Evolutionary conservation across 495 filamentous ascomycete species (phyloP), one percentile per base, ranked within the genome.

Genomic region (Tuber melanosporum): DNA sequence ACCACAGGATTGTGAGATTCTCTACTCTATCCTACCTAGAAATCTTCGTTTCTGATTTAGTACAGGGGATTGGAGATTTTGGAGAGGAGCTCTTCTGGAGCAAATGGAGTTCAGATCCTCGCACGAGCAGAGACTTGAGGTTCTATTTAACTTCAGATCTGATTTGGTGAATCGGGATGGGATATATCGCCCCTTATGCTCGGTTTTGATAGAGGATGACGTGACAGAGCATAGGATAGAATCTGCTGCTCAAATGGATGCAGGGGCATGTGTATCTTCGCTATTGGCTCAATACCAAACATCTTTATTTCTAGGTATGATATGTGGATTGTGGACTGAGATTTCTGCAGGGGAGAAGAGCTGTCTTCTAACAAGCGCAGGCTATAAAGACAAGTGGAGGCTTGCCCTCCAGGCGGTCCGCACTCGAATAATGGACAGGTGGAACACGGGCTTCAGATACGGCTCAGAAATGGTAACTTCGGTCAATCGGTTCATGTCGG

Each of bases 41-140:
- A 15, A 32, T 22, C 22, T 49, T 20, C 3, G 36, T n/a, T 73
- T 22, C 72, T 73, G 20, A 73, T 49, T 15, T 9, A 3, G 41
- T 15, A 32, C n/a, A 73, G 71, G 71, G 71, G 44, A 73, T n/a
- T 52, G 47, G 47, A 52, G 47, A 57, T 78, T 78, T 69, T 79
- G 78, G 78, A 62, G n/a, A 45, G 26, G 41, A 5, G 39, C 78
- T 26, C 36, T 79, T 19, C 62, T 79, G 32, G 57, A 20, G 42
- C 76, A 78, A 52, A 74, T 79, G 41, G 44, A 62, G 26, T 80
- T 80, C 39, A n/a, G 42, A 36, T 80, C 78, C n/a, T 70, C 76
- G 15, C 26, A 79, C 15, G 72, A 75, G 32, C 78, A 79, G n/a
- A 49, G 71, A 15, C 17, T 70, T n/a, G 22, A 6, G 8, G 42